Evolutionary conservation across 129 eudicot genomes (phyloP).

Genomic region (Arctium minus): DNA sequence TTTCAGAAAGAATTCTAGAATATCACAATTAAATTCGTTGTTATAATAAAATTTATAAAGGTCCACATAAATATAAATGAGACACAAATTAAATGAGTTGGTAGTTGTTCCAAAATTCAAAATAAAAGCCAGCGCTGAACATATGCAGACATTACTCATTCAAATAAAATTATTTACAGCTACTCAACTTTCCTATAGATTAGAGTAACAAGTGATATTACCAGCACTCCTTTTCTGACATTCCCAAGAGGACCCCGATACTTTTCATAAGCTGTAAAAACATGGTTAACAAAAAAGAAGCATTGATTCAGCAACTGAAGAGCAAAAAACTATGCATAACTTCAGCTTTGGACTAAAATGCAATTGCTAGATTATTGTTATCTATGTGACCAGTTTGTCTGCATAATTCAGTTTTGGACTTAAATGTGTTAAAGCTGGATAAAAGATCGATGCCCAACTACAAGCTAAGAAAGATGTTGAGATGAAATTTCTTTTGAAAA

Average conservation of each 20-base stretch:
- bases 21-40: not conserved
- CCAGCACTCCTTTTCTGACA: slow-evolving; percentile 96
- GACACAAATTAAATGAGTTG: not conserved
- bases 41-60: not conserved
- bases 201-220: slow-evolving; percentile 25
- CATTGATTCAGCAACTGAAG: not conserved
- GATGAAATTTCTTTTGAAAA: not conserved
- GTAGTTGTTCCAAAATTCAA: not conserved
- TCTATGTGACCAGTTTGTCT: not conserved
- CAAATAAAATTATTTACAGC: not conserved
- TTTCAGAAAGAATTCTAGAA: not conserved
- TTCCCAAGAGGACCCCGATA: slow-evolving; percentile 93
- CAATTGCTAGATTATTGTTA: not conserved
- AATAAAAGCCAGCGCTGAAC: not conserved
- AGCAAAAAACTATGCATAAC: not conserved
- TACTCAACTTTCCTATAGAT: not conserved
- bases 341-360: not conserved
- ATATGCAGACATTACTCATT: not conserved
- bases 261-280: slow-evolving; percentile 72
- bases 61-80: not conserved
- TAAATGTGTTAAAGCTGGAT: too few species aligned
- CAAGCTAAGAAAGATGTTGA: not conserved
- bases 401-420: not conserved
- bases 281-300: not conserved
- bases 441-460: too few species aligned